Evolutionary conservation across 2,329 filamentous ascomycete genomes (phyloP).

Genomic region (Monosporascus sp.): DNA sequence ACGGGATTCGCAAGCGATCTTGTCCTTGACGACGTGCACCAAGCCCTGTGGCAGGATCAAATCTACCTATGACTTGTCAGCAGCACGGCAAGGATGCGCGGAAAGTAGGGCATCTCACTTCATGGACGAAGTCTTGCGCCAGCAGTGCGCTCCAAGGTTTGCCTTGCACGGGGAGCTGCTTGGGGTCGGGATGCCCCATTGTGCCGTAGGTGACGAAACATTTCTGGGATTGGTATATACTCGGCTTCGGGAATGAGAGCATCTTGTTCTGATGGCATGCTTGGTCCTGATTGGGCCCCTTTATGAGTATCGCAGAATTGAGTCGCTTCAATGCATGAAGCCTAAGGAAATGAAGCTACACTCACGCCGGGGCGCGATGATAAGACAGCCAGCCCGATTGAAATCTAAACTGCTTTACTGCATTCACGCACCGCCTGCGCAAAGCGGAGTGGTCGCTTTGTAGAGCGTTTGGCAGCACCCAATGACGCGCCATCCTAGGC

Average conservation of each 20-base stretch:
- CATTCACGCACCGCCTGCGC: conserved; percentile 1
- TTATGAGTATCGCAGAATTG: not conserved
- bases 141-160: conserved; percentile 70
- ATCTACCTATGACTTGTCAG: conserved; percentile 46
- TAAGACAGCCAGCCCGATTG: not conserved
- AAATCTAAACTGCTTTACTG: not conserved
- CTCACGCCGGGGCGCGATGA: not conserved
- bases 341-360: not conserved
- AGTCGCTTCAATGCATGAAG: not conserved
- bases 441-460: not conserved
- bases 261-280: conserved; percentile 25
- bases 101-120: conserved; percentile 35
- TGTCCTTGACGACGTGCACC: conserved; percentile 48
- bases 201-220: conserved; percentile 68
- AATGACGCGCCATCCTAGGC: conserved; percentile 9
- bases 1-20: conserved; percentile 36
- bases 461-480: not conserved
- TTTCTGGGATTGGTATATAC: conserved; percentile 55
- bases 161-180: conserved; percentile 64
- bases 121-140: conserved; percentile 63
- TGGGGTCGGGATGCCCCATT: conserved; percentile 65
- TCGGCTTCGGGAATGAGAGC: conserved; percentile 39
- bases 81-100: not conserved
- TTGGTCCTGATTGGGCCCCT: not conserved
- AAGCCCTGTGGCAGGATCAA: conserved; percentile 65